Conservation (phyloP, 192 early-diverging fungal species). For the Podila minutissima region DNA sequence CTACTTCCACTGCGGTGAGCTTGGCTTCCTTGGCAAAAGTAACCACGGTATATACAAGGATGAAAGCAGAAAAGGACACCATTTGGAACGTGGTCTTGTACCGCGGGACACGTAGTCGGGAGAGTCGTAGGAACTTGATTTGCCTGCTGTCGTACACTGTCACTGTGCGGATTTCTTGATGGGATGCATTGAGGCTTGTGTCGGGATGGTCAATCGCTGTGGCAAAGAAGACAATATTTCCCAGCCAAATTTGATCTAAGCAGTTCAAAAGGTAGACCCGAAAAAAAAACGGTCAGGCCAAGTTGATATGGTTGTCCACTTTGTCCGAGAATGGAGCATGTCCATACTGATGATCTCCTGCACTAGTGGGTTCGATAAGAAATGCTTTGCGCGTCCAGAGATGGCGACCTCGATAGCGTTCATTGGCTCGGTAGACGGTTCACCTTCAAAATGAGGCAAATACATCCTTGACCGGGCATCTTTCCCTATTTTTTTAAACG, state of each 20-base stretch:
- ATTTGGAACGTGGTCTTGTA: conserved; percentile 55
- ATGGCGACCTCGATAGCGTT: conserved; percentile 56
- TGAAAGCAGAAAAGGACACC: conserved; percentile 44
- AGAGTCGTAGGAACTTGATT: conserved; percentile 46
- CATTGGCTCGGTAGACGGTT: conserved; percentile 47
- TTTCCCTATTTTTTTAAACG: conserved; percentile 4
- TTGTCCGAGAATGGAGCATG: not conserved
- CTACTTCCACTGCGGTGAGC: conserved; percentile 42
- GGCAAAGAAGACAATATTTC: conserved; percentile 54
- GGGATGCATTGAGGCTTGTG: conserved; percentile 38
- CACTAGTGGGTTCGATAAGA: conserved; percentile 50
- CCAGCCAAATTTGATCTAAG: conserved; percentile 54
- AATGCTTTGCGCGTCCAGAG: conserved; percentile 50
- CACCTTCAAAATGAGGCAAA: conserved; percentile 40
- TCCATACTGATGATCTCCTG: conserved; percentile 53
- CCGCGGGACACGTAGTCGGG: conserved; percentile 47
- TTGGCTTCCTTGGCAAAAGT: conserved; percentile 33
- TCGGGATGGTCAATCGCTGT: conserved; percentile 48
- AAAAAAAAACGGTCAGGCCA: no score
- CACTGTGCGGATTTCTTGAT: conserved; percentile 36
- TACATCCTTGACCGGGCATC: conserved; percentile 26
- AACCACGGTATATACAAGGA: conserved; percentile 50
- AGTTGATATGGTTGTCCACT: no score
- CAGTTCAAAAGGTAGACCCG: no score
- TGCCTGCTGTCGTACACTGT: conserved; percentile 37